Evolutionary conservation across 1,284 basidiomycete species (phyloP).

Genomic region (Ceratobasidium sp.): DNA sequence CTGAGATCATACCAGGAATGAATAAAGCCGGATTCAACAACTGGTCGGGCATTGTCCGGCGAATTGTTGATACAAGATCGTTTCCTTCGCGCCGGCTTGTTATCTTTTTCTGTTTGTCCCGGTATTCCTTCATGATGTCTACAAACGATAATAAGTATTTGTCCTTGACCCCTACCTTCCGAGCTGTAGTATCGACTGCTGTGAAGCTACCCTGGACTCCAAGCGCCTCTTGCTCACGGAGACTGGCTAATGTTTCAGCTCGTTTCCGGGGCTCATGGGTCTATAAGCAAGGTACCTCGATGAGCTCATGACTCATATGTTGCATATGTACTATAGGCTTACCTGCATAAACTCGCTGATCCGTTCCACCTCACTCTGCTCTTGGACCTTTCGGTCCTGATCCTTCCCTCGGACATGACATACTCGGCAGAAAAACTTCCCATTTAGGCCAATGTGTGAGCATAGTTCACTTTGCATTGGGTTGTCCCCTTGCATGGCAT

Average conservation of each 20-base stretch:
- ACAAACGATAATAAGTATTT: neutral
- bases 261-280: neutral
- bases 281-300: neutral
- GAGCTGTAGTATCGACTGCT: neutral
- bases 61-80: neutral
- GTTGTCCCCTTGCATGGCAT: slow-evolving; percentile 63
- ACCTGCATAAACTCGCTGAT: slow-evolving; percentile 6
- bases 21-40: slow-evolving; percentile 51
- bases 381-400: slow-evolving; percentile 1
- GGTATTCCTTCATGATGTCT: neutral
- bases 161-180: slow-evolving; percentile 9
- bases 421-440: slow-evolving; percentile 61
- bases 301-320: neutral
- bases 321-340: neutral
- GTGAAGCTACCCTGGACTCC: neutral
- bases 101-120: neutral
- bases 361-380: neutral
- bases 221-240: neutral
- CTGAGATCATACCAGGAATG: slow-evolving; percentile 48
- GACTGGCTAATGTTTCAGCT: neutral
- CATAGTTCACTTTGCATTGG: slow-evolving; percentile 65
- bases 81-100: neutral
- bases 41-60: neutral
- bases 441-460: slow-evolving; percentile 61
- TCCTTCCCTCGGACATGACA: slow-evolving; percentile 58